Evolutionary conservation across 805 yeast genomes (phyloP).

Genomic region (Metschnikowia henanensis): DNA sequence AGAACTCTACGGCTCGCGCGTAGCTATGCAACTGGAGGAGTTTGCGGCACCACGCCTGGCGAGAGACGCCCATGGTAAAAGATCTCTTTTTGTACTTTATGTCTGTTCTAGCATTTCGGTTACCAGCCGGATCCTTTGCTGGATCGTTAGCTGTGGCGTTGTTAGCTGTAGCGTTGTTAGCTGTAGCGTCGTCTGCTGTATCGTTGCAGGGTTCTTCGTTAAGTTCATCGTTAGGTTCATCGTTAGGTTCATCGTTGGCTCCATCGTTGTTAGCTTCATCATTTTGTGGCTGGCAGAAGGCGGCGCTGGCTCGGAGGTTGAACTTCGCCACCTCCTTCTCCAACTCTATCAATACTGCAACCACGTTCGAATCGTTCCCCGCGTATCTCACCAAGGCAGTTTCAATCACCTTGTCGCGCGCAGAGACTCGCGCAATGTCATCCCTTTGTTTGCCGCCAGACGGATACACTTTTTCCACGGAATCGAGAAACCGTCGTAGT

Average conservation of each 20-base stretch:
- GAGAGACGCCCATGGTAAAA: not conserved
- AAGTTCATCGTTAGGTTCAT: no score
- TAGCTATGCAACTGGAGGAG: conserved; percentile 16
- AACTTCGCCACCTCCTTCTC: not conserved
- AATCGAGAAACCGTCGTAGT: not conserved
- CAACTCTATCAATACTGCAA: not conserved
- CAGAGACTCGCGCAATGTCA: not conserved
- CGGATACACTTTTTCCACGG: not conserved
- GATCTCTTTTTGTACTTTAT: no score
- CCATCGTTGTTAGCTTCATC: no score
- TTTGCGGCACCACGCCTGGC: conserved; percentile 13
- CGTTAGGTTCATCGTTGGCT: no score
- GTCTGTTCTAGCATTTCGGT: no score
- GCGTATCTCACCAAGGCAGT: not conserved
- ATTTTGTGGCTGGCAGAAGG: not conserved
- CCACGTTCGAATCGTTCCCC: no score
- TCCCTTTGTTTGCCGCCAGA: not conserved
- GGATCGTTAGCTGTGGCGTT: no score
- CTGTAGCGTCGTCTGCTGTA: no score
- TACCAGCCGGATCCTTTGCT: no score
- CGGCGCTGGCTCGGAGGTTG: not conserved
- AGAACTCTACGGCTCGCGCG: conserved; percentile 8
- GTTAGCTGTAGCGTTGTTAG: no score
- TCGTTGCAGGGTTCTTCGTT: no score
- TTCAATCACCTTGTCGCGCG: not conserved